phyloP scores from a whole-genome alignment of 208 protist genomes.

The Leptomonas seymouri region DNA sequence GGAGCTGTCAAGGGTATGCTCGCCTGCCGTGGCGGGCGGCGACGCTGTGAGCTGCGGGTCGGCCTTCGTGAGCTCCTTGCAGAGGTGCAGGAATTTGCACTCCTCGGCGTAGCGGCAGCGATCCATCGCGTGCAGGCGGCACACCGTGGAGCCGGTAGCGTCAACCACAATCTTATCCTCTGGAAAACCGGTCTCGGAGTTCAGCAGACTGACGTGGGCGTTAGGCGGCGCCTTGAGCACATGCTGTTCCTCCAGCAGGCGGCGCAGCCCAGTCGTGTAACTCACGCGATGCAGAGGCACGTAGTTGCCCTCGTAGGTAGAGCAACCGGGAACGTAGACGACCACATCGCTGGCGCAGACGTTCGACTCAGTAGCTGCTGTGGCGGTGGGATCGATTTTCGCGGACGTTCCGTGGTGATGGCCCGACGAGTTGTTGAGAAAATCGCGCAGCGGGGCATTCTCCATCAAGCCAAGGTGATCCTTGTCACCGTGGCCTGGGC shows the following conservation, averaged over 20 bases:
- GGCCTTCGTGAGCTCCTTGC: slow-evolving; percentile 52
- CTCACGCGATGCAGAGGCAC: slow-evolving; percentile 56
- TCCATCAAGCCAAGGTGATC: slow-evolving; percentile 41
- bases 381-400: background rate
- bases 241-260: slow-evolving; percentile 51
- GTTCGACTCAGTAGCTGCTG: slow-evolving; percentile 4
- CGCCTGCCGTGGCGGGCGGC: background rate
- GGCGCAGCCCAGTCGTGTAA: slow-evolving; percentile 66
- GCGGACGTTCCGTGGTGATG: slow-evolving; percentile 1
- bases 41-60: slow-evolving; percentile 39
- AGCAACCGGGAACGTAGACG: slow-evolving; percentile 40
- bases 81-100: slow-evolving; percentile 87
- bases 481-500: slow-evolving; percentile 72
- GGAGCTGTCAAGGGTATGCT: slow-evolving; percentile 17
- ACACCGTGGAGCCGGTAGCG: slow-evolving; percentile 46
- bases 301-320: slow-evolving; percentile 30
- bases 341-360: slow-evolving; percentile 30
- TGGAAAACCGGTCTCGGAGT: slow-evolving; percentile 26
- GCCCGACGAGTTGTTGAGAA: background rate
- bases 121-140: slow-evolving; percentile 70
- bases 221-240: background rate
- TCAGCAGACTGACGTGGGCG: slow-evolving; percentile 14
- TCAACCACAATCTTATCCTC: slow-evolving; percentile 35
- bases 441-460: slow-evolving; percentile 24
- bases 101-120: slow-evolving; percentile 86